phyloP scores from a whole-genome alignment of 306 rosid species.

The Hippophae tibetana region DNA sequence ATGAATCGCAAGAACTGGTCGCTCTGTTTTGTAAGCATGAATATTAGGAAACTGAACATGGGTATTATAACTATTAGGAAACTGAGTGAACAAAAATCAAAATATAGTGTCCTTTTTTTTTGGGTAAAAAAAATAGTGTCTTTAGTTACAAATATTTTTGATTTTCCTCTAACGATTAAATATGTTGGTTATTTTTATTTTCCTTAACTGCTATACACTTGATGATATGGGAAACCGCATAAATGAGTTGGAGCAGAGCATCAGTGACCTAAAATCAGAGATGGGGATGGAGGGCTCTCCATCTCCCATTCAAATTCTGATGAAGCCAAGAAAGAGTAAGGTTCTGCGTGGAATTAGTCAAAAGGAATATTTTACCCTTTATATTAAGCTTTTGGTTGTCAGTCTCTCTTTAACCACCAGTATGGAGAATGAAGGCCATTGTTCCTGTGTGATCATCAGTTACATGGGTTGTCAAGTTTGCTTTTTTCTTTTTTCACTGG shows the following conservation, averaged over 20 bases:
- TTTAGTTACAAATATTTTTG: too few relatives aligned
- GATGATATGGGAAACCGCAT: slow-evolving; percentile 96
- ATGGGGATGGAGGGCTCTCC: slow-evolving; percentile 92
- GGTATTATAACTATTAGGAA: too few relatives aligned
- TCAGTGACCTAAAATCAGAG: slow-evolving; percentile 72
- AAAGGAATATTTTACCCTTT: slow-evolving; percentile 14
- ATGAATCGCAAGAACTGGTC: not conserved
- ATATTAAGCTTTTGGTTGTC: slow-evolving; percentile 16
- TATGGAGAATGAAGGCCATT: slow-evolving; percentile 8
- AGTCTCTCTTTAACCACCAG: slow-evolving; percentile 5
- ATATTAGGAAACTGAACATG: too few relatives aligned
- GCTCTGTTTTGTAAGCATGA: too few relatives aligned
- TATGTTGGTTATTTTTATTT: slow-evolving; percentile 12
- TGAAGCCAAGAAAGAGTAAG: slow-evolving; percentile 54
- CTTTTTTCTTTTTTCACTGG: not conserved
- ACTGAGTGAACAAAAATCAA: too few relatives aligned
- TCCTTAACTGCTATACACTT: slow-evolving; percentile 67
- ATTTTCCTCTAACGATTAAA: slow-evolving; percentile 3
- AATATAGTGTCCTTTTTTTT: not conserved
- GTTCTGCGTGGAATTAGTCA: slow-evolving; percentile 38
- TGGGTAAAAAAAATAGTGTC: too few relatives aligned
- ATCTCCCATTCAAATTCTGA: slow-evolving; percentile 44
- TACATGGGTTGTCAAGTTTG: not conserved
- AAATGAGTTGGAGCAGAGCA: slow-evolving; percentile 87
- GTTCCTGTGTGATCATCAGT: not conserved